Evolutionary conservation across 345 rosid genomes (phyloP), one percentile per base, ranked within the genome.

Genomic region (Isatis tinctoria): DNA sequence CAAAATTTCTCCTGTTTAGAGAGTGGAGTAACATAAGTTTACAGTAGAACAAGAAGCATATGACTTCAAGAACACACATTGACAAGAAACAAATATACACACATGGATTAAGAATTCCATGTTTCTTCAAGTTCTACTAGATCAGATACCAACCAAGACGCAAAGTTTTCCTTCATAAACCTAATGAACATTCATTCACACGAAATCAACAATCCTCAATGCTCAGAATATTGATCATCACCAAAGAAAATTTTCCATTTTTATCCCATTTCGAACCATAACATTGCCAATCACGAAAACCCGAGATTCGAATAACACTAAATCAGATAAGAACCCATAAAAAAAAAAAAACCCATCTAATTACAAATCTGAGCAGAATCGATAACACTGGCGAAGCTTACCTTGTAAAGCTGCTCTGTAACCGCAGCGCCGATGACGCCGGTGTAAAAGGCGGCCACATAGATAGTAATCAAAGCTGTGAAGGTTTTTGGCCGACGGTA

Each of bases 391-490:
- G 45, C 18, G 53, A 57, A 39, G 24, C 18, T 43, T 6, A 91
- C 96, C 86, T 95, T 88, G 86, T 95, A 83, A 63, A 86, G 85
- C 72, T 95, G 99, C 83, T 95, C 99, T 2, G 92, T 87, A 74
- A 90, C 54, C 61, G 97, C 97, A 16, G 97, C 83, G 8, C 88
- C 96, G 16, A 87, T 28, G 26, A 95, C 98, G 3, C 96, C 97
- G 3, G 99, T 92, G 83, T 95, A 95, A 77, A 95, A 95, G 65
- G 96, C 99, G 27, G 92, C 82, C 2, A 82, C 64, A 49, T 90
- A 92, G 82, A 87, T 78, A 8, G 87, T 78, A 64, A 88, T 80
- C 1, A 95, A 79, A 74, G 96, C 85, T 9, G 74, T 90, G 78
- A 95, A 90, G 33, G 99, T 82, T 82, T 87, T 95, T 40, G 98